These are phyloP conservation scores for Aspergillus ostianus DNA, from an alignment of 495 filamentous ascomycete species.

Conservation along the genomic window DNA sequence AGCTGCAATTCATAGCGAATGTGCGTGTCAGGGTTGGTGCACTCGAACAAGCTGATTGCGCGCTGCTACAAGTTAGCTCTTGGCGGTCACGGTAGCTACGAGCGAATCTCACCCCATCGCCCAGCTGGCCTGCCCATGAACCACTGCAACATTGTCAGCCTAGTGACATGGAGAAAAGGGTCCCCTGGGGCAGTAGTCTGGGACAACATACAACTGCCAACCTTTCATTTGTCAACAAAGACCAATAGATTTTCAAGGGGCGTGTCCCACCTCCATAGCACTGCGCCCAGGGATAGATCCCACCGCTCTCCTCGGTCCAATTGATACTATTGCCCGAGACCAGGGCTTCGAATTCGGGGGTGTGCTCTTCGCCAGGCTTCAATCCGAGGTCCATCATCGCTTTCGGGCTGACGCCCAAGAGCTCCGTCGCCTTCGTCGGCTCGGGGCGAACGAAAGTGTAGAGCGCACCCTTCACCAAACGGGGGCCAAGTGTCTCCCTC, in stretches of 20 bases:
- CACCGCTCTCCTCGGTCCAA: conserved; percentile 56
- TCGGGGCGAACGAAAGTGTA: conserved; percentile 92
- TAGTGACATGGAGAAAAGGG: background rate
- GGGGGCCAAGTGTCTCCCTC: conserved; percentile 71
- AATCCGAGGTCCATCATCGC: conserved; percentile 81
- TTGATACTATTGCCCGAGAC: conserved; percentile 78
- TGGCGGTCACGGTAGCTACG: background rate
- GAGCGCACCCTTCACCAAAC: conserved; percentile 78
- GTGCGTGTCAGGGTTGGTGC: conserved; percentile 70
- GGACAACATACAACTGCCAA: conserved; percentile 53
- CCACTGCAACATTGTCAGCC: conserved; percentile 46
- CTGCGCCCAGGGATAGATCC: conserved; percentile 94
- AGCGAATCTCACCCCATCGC: conserved; percentile 62
- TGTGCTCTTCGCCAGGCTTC: conserved; percentile 59
- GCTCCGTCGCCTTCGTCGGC: conserved; percentile 62
- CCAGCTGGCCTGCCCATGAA: conserved; percentile 92
- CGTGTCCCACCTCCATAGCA: conserved; percentile 76
- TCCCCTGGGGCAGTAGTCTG: no score
- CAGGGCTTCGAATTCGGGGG: conserved; percentile 69
- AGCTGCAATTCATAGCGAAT: conserved; percentile 85
- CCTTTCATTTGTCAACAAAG: conserved; percentile 30
- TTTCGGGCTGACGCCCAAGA: conserved; percentile 72
- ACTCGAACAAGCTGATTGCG: conserved; percentile 90
- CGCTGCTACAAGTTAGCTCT: conserved; percentile 37
- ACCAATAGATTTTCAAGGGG: conserved; percentile 17